Conservation (phyloP, 2,329 filamentous ascomycete species). For the Clarireedia homoeocarpa region DNA sequence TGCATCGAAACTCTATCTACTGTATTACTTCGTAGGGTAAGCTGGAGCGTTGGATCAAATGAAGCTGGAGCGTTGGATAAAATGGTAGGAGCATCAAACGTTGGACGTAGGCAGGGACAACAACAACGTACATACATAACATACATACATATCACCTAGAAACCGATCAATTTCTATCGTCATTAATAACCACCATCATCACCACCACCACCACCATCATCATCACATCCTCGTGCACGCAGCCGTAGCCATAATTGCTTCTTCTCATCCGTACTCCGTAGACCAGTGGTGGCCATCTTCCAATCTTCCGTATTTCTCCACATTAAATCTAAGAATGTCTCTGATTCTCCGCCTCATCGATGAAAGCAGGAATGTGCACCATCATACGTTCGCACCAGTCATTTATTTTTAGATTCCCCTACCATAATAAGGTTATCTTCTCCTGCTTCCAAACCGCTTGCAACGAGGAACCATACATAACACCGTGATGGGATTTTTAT, state of each 20-base stretch:
- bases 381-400: background rate
- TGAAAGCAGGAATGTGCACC: background rate
- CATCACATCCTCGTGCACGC: background rate
- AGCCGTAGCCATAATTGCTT: background rate
- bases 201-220: background rate
- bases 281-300: background rate
- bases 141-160: background rate
- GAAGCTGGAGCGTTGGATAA: too few species aligned
- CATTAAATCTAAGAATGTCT: constrained; percentile 1
- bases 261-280: background rate
- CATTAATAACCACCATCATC: background rate
- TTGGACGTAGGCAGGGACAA: background rate
- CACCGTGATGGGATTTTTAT: background rate
- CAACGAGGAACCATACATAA: too few species aligned
- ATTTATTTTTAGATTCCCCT: constrained; percentile 8
- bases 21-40: too few species aligned
- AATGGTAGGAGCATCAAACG: background rate
- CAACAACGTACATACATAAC: background rate
- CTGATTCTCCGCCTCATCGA: background rate
- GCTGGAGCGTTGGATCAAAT: too few species aligned
- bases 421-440: background rate
- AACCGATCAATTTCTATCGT: background rate
- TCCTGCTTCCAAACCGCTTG: background rate
- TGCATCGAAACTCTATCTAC: too few species aligned
- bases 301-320: constrained; percentile 1